These are phyloP conservation scores for Metarhizium album DNA, from an alignment of 2,329 filamentous ascomycete species.

Conservation along the genomic window DNA sequence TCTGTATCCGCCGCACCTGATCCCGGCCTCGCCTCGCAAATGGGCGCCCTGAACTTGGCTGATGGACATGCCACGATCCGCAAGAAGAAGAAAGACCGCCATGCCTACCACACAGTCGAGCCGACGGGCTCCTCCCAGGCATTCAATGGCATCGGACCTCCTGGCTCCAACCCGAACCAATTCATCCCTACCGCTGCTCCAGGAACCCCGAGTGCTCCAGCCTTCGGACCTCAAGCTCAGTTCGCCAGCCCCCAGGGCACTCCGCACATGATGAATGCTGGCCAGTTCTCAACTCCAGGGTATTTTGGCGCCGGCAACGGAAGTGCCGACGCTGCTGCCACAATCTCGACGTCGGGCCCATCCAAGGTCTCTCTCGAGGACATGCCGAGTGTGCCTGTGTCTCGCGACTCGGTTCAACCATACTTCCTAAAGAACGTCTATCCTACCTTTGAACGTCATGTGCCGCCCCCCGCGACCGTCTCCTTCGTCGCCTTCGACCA, in stretches of 20 bases:
- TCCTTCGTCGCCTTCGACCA: conserved; percentile 94
- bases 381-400: conserved; percentile 79
- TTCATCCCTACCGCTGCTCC: conserved; percentile 24
- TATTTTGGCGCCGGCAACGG: conserved; percentile 14
- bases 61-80: conserved; percentile 38
- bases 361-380: conserved; percentile 75
- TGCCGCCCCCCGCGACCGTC: conserved; percentile 77
- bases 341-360: conserved; percentile 22
- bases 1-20: conserved; percentile 35
- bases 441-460: conserved; percentile 87
- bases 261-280: conserved; percentile 27
- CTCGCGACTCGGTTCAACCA: conserved; percentile 70
- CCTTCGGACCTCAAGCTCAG: conserved; percentile 32
- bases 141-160: conserved; percentile 57
- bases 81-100: conserved; percentile 88
- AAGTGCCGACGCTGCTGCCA: conserved; percentile 19
- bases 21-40: conserved; percentile 54
- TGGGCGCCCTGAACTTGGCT: conserved; percentile 65
- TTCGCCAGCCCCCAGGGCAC: conserved; percentile 34
- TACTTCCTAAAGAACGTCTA: conserved; percentile 84
- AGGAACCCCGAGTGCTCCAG: conserved; percentile 15
- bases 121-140: conserved; percentile 56
- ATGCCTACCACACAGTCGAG: conserved; percentile 83
- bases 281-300: conserved; percentile 51
- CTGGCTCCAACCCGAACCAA: conserved; percentile 36